Conservation (phyloP, 192 early-diverging fungal genomes). For the Coemansia biformis region DNA sequence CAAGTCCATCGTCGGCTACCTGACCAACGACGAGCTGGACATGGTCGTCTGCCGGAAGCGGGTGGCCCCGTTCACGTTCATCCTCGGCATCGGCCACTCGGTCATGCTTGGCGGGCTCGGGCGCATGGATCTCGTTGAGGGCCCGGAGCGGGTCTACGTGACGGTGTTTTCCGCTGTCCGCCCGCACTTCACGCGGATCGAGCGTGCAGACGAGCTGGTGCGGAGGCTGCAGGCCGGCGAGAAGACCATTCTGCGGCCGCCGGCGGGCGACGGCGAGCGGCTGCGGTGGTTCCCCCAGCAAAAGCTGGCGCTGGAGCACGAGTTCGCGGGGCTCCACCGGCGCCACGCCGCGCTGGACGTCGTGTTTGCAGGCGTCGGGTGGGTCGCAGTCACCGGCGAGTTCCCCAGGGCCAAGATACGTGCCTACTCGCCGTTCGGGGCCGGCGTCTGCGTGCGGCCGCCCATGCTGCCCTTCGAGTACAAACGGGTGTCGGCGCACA, state of each 20-base stretch:
- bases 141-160: constrained; percentile 44
- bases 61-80: constrained; percentile 54
- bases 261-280: constrained; percentile 33
- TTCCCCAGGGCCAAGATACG: constrained; percentile 50
- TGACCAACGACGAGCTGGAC: constrained; percentile 53
- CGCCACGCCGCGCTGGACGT: constrained; percentile 53
- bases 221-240: constrained; percentile 34
- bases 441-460: constrained; percentile 49
- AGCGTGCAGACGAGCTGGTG: constrained; percentile 42
- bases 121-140: constrained; percentile 55
- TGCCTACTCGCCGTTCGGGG: constrained; percentile 52
- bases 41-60: constrained; percentile 37
- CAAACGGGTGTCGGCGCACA: constrained; percentile 31
- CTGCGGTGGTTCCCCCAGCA: constrained; percentile 30
- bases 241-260: constrained; percentile 36
- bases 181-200: constrained; percentile 56
- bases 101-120: constrained; percentile 56
- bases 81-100: constrained; percentile 50
- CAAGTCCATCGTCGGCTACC: constrained; percentile 47
- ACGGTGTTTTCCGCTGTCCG: constrained; percentile 54
- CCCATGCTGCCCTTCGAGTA: constrained; percentile 66
- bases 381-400: constrained; percentile 55
- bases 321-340: constrained; percentile 41
- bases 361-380: constrained; percentile 59
- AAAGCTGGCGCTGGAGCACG: constrained; percentile 37